Percentiles rank a stretch among this genome's conserved stretches.
Evolutionary conservation across 1,284 basidiomycete genomes (phyloP).

Genomic region (Entoloma clypeatum): DNA sequence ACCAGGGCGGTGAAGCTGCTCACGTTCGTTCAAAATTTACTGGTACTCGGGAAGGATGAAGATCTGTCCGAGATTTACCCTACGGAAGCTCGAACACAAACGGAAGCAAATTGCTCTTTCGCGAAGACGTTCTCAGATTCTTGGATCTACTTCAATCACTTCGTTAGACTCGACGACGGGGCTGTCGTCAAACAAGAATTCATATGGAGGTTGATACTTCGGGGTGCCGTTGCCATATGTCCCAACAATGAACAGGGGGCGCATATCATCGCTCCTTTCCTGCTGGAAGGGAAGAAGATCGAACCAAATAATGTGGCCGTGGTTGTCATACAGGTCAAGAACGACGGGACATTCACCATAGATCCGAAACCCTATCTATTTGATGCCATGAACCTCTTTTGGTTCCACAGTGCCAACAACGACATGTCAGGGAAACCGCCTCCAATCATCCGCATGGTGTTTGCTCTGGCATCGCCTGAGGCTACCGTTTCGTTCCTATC

Average conservation of each 20-base stretch:
- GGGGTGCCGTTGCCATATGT: slow-evolving; percentile 27
- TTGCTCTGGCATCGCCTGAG: slow-evolving; percentile 22
- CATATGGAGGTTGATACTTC: slow-evolving; percentile 19
- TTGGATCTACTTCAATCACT: slow-evolving; percentile 29
- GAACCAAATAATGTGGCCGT: slow-evolving; percentile 17
- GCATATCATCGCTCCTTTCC: slow-evolving; percentile 25
- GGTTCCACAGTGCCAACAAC: slow-evolving; percentile 13
- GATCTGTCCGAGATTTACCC: no score
- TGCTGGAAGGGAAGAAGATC: slow-evolving; percentile 13
- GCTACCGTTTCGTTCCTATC: no score
- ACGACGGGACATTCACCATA: slow-evolving; percentile 14
- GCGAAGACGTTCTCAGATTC: background rate
- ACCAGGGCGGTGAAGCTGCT: no score
- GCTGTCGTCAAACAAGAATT: slow-evolving; percentile 17
- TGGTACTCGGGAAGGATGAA: no score
- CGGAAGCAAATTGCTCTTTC: background rate
- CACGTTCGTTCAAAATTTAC: no score
- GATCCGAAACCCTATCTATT: slow-evolving; percentile 14
- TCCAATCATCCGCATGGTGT: slow-evolving; percentile 24
- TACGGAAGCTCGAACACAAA: no score
- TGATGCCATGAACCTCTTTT: slow-evolving; percentile 20
- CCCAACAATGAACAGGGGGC: slow-evolving; percentile 19
- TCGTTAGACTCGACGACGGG: slow-evolving; percentile 21
- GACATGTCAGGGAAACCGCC: slow-evolving; percentile 11
- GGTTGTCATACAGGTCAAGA: slow-evolving; percentile 27